Conservation (phyloP, 2,329 filamentous ascomycete genomes). For the Pezicula rhizophila region DNA sequence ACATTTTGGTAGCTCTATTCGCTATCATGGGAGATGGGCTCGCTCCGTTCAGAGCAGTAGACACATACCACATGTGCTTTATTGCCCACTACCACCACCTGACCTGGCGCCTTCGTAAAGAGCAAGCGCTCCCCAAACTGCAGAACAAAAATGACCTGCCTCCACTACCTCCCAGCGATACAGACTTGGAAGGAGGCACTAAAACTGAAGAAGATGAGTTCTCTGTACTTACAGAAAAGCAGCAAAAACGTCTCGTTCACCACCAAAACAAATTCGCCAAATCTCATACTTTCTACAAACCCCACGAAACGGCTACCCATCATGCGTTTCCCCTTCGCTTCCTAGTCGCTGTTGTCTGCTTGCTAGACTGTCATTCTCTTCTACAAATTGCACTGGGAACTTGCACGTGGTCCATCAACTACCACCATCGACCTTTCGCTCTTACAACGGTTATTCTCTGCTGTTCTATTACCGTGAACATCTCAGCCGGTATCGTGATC, state of each 20-base stretch:
- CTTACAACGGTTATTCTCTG: constrained; percentile 77
- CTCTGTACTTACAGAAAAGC: constrained; percentile 56
- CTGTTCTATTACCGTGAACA: constrained; percentile 72
- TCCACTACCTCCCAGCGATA: constrained; percentile 18
- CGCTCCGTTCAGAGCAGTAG: constrained; percentile 68
- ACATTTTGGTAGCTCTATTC: constrained; percentile 64
- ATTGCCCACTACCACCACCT: constrained; percentile 60
- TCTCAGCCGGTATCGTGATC: constrained; percentile 70
- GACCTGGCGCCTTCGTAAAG: constrained; percentile 53
- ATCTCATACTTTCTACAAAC: constrained; percentile 84
- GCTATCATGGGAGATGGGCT: constrained; percentile 65
- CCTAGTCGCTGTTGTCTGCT: constrained; percentile 69
- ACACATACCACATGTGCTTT: constrained; percentile 74
- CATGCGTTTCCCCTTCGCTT: constrained; percentile 70
- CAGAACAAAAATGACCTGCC: constrained; percentile 32
- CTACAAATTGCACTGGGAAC: constrained; percentile 76
- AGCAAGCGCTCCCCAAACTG: constrained; percentile 49
- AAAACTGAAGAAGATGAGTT: constrained; percentile 40
- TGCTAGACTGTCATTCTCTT: constrained; percentile 73
- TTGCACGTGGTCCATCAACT: constrained; percentile 73
- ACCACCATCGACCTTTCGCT: constrained; percentile 61
- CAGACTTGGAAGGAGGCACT: constrained; percentile 27
- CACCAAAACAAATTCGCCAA: constrained; percentile 76
- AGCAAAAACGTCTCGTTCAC: constrained; percentile 66
- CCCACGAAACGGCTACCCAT: constrained; percentile 78